Conservation (phyloP, 768 basidiomycete genomes). For the Lyophyllum atratum region DNA sequence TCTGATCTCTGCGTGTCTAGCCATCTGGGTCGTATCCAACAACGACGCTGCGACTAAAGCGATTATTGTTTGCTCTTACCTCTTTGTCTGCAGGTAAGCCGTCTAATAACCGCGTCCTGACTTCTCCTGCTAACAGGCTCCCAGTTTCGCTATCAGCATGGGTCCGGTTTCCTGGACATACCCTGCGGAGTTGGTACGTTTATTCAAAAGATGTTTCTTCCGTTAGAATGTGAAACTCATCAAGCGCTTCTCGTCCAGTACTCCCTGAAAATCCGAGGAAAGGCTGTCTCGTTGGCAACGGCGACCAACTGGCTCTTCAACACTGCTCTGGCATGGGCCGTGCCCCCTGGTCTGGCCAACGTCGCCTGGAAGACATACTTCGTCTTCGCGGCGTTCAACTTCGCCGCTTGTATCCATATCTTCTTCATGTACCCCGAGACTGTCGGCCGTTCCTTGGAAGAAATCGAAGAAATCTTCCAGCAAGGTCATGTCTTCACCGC, state of each 20-base stretch:
- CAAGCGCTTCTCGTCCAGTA: constrained; percentile 33
- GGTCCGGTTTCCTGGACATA: constrained; percentile 81
- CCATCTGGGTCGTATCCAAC: constrained; percentile 54
- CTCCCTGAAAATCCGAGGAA: constrained; percentile 67
- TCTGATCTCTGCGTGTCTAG: constrained; percentile 9
- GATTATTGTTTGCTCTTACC: constrained; percentile 76
- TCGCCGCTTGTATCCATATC: constrained; percentile 68
- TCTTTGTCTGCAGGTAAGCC: constrained; percentile 62
- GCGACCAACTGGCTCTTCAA: constrained; percentile 68
- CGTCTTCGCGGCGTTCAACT: constrained; percentile 78
- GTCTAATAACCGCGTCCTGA: neutral
- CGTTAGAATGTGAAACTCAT: neutral
- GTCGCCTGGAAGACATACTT: constrained; percentile 81
- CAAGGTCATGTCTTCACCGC: constrained; percentile 71
- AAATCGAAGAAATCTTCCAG: constrained; percentile 76
- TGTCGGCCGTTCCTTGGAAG: constrained; percentile 71
- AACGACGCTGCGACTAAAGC: constrained; percentile 62
- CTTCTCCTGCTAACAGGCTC: neutral
- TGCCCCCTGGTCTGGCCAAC: constrained; percentile 64
- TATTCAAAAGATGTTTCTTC: neutral
- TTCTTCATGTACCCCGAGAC: constrained; percentile 85
- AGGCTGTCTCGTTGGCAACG: constrained; percentile 54
- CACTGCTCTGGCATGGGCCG: constrained; percentile 74
- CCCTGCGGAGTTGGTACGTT: constrained; percentile 59
- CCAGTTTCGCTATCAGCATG: constrained; percentile 68